These are phyloP conservation scores for Mycena citricolor DNA, from an alignment of 1,284 basidiomycete genomes.

Conservation along the genomic window DNA sequence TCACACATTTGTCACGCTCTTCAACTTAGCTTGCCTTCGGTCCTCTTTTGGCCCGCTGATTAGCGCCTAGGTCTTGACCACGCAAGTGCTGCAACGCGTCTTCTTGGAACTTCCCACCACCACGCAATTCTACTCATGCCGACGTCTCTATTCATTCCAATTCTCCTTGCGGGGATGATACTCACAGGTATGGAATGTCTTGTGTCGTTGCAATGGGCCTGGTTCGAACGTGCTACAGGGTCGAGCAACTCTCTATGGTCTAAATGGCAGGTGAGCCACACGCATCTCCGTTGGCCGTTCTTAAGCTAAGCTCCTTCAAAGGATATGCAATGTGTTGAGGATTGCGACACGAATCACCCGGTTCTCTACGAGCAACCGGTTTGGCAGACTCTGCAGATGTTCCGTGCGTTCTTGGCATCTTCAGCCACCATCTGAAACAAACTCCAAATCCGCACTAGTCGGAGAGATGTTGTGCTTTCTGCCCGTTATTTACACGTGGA, in stretches of 20 bases:
- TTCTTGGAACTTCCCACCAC: slow-evolving; percentile 25
- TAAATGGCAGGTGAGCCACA: slow-evolving; percentile 67
- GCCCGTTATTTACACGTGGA: slow-evolving; percentile 74
- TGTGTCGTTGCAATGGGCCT: neutral
- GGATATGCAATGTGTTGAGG: slow-evolving; percentile 96
- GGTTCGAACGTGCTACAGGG: slow-evolving; percentile 34
- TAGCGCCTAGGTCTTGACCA: neutral
- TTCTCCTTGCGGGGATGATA: slow-evolving; percentile 74
- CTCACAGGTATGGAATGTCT: slow-evolving; percentile 53
- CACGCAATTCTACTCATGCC: too few relatives aligned
- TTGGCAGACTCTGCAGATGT: slow-evolving; percentile 78
- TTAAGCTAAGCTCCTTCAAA: slow-evolving; percentile 31
- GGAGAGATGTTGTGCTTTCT: slow-evolving; percentile 92
- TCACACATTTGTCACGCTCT: too few relatives aligned
- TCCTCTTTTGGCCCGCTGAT: too few relatives aligned
- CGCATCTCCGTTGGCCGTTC: slow-evolving; percentile 15
- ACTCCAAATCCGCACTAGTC: slow-evolving; percentile 51
- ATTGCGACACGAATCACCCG: slow-evolving; percentile 63
- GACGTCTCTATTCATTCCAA: slow-evolving; percentile 45
- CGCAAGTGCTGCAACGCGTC: slow-evolving; percentile 27
- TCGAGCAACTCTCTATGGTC: slow-evolving; percentile 79
- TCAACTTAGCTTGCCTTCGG: too few relatives aligned
- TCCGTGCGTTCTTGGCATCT: slow-evolving; percentile 56
- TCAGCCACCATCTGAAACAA: slow-evolving; percentile 25
- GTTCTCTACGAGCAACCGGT: slow-evolving; percentile 90